These are phyloP conservation scores for Pelargonium fulgidum DNA, from an alignment of 441 rosid species.

Conservation along the genomic window DNA sequence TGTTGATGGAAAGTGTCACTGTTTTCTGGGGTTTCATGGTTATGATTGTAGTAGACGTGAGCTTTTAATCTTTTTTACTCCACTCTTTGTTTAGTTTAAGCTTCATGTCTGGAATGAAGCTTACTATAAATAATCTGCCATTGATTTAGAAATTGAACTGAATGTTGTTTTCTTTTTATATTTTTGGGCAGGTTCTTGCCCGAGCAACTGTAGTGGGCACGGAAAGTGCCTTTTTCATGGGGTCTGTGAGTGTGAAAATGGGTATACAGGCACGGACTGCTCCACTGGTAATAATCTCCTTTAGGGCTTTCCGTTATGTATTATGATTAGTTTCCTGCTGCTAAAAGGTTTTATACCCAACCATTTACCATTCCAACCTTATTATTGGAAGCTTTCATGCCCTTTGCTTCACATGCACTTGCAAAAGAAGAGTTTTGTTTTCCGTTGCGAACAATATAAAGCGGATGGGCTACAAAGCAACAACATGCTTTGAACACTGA, in stretches of 20 bases:
- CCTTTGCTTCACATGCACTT: not conserved
- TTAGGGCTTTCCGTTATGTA: not conserved
- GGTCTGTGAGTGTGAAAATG: constrained; percentile 61
- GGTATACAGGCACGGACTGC: constrained; percentile 6
- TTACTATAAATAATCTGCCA: not conserved
- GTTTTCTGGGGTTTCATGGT: constrained; percentile 89
- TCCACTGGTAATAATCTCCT: constrained; percentile 1
- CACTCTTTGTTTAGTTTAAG: not conserved
- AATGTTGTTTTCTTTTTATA: not conserved
- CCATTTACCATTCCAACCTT: not conserved
- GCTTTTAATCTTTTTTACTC: constrained; percentile 23
- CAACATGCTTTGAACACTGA: no score
- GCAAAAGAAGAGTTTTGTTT: no score
- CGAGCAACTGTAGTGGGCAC: constrained; percentile 63
- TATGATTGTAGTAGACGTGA: constrained; percentile 81
- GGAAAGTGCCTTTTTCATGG: constrained; percentile 78
- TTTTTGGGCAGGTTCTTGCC: constrained; percentile 58
- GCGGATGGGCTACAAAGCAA: no score
- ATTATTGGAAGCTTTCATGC: not conserved
- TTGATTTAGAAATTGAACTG: not conserved
- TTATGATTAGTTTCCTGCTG: not conserved
- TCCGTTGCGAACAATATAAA: no score
- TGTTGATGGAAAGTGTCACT: constrained; percentile 70
- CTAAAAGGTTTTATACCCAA: not conserved
- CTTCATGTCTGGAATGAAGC: not conserved